Evolutionary conservation across 805 yeast genomes (phyloP).

Genomic region (Candida qinlingensis): DNA sequence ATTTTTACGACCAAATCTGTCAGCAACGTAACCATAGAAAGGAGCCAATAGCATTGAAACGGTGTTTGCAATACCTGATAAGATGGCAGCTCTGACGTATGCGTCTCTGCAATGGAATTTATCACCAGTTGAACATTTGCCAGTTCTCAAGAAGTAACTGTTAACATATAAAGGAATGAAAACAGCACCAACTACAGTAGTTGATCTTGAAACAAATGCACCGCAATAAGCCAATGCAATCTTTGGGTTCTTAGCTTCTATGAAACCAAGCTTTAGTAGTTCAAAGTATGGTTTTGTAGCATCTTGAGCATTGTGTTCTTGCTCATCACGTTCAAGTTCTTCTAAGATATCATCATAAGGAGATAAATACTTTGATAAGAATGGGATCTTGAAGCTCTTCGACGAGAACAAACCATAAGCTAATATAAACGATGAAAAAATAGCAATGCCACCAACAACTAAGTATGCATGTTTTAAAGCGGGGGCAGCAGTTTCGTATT

Average conservation of each 20-base stretch:
- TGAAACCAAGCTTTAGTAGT: constrained; percentile 42
- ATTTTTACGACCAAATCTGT: constrained; percentile 34
- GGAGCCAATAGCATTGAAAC: constrained; percentile 59
- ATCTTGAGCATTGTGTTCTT: constrained; percentile 10
- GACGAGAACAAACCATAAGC: constrained; percentile 43
- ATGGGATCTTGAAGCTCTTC: constrained; percentile 25
- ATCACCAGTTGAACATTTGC: constrained; percentile 38
- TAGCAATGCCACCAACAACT: constrained; percentile 39
- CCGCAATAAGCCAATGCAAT: constrained; percentile 56
- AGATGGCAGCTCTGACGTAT: constrained; percentile 57
- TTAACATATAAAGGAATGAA: constrained; percentile 63
- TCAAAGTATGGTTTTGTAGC: constrained; percentile 29
- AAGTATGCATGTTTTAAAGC: constrained; percentile 45
- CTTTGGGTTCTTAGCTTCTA: constrained; percentile 41
- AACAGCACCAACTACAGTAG: constrained; percentile 51
- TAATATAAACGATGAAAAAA: constrained; percentile 35
- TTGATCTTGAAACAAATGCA: constrained; percentile 57
- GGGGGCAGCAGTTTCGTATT: constrained; percentile 33
- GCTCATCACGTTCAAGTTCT: constrained; percentile 26
- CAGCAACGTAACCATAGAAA: constrained; percentile 54
- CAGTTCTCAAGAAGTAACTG: constrained; percentile 45
- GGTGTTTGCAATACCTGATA: constrained; percentile 62
- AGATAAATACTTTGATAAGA: constrained; percentile 18
- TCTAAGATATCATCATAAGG: constrained; percentile 30
- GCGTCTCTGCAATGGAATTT: constrained; percentile 53